Conservation (phyloP, 1,284 basidiomycete genomes). For the Boletellus dicymbophilus region DNA sequence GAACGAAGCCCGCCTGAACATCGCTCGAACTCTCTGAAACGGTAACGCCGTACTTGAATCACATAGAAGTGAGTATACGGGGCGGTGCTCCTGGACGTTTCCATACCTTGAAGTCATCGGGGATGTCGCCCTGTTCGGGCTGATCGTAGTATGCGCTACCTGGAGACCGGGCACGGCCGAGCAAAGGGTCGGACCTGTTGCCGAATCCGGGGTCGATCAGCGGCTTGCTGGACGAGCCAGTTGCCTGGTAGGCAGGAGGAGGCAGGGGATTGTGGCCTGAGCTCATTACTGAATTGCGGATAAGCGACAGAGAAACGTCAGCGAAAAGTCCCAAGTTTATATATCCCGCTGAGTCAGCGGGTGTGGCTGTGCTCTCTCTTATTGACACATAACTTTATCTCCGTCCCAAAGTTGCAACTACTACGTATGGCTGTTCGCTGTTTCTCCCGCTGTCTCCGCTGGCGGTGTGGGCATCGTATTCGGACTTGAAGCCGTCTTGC, state of each 20-base stretch:
- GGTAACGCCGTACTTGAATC: slow-evolving; percentile 68
- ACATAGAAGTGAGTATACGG: slow-evolving; percentile 9
- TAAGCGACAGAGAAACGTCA: slow-evolving; percentile 19
- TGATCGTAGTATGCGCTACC: slow-evolving; percentile 66
- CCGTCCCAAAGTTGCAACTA: background rate
- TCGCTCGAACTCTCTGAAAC: slow-evolving; percentile 74
- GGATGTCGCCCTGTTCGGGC: slow-evolving; percentile 67
- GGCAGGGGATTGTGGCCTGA: slow-evolving; percentile 47
- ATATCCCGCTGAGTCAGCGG: slow-evolving; percentile 26
- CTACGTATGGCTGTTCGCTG: slow-evolving; percentile 5
- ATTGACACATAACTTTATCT: background rate
- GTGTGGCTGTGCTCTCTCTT: slow-evolving; percentile 26
- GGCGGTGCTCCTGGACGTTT: background rate
- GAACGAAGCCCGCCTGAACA: slow-evolving; percentile 73
- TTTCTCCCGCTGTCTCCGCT: slow-evolving; percentile 5
- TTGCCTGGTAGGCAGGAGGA: slow-evolving; percentile 52
- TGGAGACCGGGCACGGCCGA: slow-evolving; percentile 44
- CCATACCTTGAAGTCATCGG: slow-evolving; percentile 82
- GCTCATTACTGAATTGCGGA: slow-evolving; percentile 28
- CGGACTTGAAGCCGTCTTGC: slow-evolving; percentile 5
- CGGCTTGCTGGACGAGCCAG: slow-evolving; percentile 37
- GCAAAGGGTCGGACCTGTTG: slow-evolving; percentile 47
- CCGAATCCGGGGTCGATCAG: slow-evolving; percentile 32
- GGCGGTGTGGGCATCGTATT: slow-evolving; percentile 14
- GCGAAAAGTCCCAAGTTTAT: slow-evolving; percentile 7